A percentile compares a stretch with the other conserved stretches of the same genome.
phyloP scores from a whole-genome alignment of 306 rosid species.

The Betula pendula region DNA sequence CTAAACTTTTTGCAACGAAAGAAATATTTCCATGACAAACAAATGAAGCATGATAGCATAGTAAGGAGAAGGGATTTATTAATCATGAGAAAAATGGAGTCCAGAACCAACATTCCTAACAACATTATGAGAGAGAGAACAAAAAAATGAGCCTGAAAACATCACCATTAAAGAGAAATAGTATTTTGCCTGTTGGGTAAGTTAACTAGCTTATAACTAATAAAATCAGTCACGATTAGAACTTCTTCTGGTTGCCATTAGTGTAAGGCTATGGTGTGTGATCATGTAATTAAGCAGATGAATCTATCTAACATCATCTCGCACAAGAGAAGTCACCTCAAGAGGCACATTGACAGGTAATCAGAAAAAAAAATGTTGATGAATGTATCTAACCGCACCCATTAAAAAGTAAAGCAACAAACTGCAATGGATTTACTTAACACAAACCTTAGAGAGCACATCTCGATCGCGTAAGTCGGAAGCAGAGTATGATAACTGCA shows the following conservation, averaged over 20 bases:
- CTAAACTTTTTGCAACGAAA: conserved; percentile 15
- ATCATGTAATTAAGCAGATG: not conserved
- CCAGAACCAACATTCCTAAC: not conserved
- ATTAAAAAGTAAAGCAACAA: conserved; percentile 36
- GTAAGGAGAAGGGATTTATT: not conserved
- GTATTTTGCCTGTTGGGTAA: not conserved
- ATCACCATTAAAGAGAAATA: not conserved
- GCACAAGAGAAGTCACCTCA: not conserved
- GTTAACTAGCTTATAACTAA: not conserved
- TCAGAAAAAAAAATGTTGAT: not conserved
- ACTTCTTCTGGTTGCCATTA: not conserved
- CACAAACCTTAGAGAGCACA: conserved; percentile 88
- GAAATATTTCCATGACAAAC: conserved; percentile 28
- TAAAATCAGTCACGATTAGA: not conserved
- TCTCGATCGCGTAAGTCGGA: conserved; percentile 80
- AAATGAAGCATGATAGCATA: not conserved
- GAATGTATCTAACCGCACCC: conserved; percentile 18
- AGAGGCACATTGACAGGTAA: not conserved
- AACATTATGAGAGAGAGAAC: not conserved
- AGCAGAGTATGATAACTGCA: conserved; percentile 87
- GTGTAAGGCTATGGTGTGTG: not conserved
- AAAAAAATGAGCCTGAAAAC: not conserved
- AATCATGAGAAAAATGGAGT: not conserved
- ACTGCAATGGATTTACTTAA: too few species aligned
- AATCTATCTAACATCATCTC: not conserved